A percentile compares a stretch with the other conserved stretches of the same genome.
These are phyloP conservation scores for Ascochyta lentis DNA, from an alignment of 2,329 filamentous ascomycete species.

Conservation along the genomic window DNA sequence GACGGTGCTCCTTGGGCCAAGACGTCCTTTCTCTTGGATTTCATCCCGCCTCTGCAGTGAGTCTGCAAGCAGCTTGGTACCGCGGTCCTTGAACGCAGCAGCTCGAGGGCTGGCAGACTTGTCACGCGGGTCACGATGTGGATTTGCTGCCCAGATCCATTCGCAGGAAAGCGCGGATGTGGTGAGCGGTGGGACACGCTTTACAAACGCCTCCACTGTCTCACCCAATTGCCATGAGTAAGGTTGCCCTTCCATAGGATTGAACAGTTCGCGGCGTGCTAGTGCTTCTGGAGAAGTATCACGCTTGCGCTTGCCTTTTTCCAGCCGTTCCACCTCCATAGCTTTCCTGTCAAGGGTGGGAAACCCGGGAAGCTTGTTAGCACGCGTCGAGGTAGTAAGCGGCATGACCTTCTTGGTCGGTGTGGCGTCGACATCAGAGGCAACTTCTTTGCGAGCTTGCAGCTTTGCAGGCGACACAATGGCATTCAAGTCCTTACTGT, in stretches of 20 bases:
- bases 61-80: slow-evolving; percentile 60
- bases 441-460: background rate
- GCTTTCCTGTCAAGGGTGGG: slow-evolving; percentile 16
- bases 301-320: slow-evolving; percentile 21
- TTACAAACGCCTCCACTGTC: slow-evolving; percentile 68
- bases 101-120: slow-evolving; percentile 49
- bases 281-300: slow-evolving; percentile 12
- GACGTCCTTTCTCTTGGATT: slow-evolving; percentile 59
- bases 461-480: slow-evolving; percentile 21
- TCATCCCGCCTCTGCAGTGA: slow-evolving; percentile 56
- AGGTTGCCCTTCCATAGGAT: slow-evolving; percentile 63
- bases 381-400: slow-evolving; percentile 2
- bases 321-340: slow-evolving; percentile 23
- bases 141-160: slow-evolving; percentile 79
- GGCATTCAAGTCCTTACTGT: slow-evolving; percentile 34
- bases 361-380: slow-evolving; percentile 9
- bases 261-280: slow-evolving; percentile 46
- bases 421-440: slow-evolving; percentile 6
- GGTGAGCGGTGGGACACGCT: slow-evolving; percentile 70
- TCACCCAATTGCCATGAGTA: slow-evolving; percentile 70
- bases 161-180: slow-evolving; percentile 54
- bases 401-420: slow-evolving; percentile 16
- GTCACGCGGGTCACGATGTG: slow-evolving; percentile 54
- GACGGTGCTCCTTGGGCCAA: slow-evolving; percentile 53
- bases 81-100: slow-evolving; percentile 60